phyloP scores from a whole-genome alignment of 805 yeast genomes.

The Nakazawaea wyomingensis region DNA sequence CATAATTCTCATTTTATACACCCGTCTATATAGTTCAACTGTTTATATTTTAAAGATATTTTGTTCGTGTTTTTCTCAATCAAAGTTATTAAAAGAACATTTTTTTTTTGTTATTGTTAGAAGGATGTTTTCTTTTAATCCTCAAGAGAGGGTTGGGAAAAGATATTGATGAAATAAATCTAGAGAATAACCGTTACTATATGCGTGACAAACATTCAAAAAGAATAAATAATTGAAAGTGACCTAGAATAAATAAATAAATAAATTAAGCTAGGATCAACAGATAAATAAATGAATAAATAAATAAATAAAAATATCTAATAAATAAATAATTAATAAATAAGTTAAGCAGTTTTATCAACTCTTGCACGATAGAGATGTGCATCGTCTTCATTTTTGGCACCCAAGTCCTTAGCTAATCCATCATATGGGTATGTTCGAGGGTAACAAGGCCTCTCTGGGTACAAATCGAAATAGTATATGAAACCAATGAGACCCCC shows the following conservation, averaged over 20 bases:
- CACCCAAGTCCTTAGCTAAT: slow-evolving; percentile 70
- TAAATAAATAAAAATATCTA: slow-evolving; percentile 4
- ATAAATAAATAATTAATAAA: neutral
- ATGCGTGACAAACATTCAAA: no score
- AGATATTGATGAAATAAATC: no score
- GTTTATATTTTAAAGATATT: neutral
- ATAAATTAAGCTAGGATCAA: neutral
- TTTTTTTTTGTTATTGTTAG: no score
- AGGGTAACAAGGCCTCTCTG: slow-evolving; percentile 70
- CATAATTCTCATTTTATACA: neutral
- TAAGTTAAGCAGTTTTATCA: slow-evolving; percentile 25
- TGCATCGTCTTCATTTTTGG: slow-evolving; percentile 41
- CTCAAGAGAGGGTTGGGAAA: no score
- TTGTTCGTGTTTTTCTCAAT: no score
- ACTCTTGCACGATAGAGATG: slow-evolving; percentile 34
- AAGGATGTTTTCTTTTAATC: no score
- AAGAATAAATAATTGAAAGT: no score
- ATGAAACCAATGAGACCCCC: slow-evolving; percentile 32
- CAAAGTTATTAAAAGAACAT: no score
- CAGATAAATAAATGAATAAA: slow-evolving; percentile 1
- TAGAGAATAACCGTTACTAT: no score
- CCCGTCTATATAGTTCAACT: neutral
- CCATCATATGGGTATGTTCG: slow-evolving; percentile 75
- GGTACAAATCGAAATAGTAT: slow-evolving; percentile 49
- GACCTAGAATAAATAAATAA: neutral